Percentiles rank a stretch among this genome's conserved stretches.
Evolutionary conservation across 106 monocot species (phyloP).

Genomic region (Dendrobium nobile): DNA sequence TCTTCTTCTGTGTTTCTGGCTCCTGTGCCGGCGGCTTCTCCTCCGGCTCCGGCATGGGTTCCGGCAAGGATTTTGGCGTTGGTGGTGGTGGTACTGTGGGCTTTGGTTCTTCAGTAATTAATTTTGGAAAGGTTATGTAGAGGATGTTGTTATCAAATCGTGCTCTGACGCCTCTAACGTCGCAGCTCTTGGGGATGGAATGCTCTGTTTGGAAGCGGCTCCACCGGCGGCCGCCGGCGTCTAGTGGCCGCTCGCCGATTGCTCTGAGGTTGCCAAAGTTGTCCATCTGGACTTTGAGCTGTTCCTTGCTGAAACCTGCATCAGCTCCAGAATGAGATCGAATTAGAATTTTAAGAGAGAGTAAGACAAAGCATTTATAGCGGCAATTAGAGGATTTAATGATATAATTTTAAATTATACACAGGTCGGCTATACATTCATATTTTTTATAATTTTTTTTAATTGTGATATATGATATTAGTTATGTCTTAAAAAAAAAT

Average conservation of each 20-base stretch:
- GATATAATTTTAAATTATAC: too few species aligned
- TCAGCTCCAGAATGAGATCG: not conserved
- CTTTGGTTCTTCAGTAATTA: not conserved
- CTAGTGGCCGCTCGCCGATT: conserved; percentile 15
- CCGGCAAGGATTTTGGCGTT: not conserved
- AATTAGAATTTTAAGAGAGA: too few species aligned
- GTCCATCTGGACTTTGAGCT: conserved; percentile 17
- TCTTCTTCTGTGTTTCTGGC: not conserved
- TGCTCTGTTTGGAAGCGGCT: conserved; percentile 18
- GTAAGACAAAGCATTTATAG: too few species aligned
- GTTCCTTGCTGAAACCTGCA: conserved; percentile 25
- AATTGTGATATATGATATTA: too few species aligned
- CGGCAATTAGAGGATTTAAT: too few species aligned
- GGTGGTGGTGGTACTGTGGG: not conserved
- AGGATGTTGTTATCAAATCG: conserved; percentile 9
- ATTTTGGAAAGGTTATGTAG: not conserved
- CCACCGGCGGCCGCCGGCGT: conserved; percentile 2
- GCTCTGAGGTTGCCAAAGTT: conserved; percentile 7
- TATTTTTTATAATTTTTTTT: not conserved
- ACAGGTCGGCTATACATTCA: too few species aligned
- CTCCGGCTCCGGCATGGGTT: not conserved
- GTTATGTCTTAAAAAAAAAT: too few species aligned
- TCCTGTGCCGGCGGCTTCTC: not conserved
- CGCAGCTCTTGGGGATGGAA: conserved; percentile 11
- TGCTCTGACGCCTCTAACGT: conserved; percentile 12